Percentiles rank a stretch among this genome's conserved stretches.
These are phyloP conservation scores for Hymenoscyphus albidus DNA, from an alignment of 2,329 filamentous ascomycete genomes.

Conservation along the genomic window DNA sequence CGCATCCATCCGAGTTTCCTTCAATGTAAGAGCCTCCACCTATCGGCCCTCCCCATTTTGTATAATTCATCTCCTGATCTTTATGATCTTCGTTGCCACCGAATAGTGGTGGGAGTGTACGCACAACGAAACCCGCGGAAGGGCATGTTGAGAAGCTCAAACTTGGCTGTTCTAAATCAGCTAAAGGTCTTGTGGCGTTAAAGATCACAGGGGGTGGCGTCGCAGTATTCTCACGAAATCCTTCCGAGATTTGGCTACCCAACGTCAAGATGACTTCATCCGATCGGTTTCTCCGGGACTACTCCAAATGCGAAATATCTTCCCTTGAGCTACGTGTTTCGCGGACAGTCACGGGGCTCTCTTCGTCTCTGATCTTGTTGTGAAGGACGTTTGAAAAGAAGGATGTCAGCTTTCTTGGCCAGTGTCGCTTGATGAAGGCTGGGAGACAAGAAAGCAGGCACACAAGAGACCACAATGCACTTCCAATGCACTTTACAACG, in stretches of 20 bases:
- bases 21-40: neutral
- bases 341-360: neutral
- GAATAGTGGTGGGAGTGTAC: neutral
- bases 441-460: conserved; percentile 9
- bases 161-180: neutral
- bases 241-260: neutral
- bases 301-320: neutral
- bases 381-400: neutral
- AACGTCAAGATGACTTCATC: neutral
- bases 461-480: conserved; percentile 8
- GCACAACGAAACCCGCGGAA: neutral
- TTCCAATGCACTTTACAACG: neutral
- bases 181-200: neutral
- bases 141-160: neutral
- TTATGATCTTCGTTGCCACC: neutral
- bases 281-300: neutral
- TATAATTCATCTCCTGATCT: neutral
- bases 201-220: neutral
- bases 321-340: neutral
- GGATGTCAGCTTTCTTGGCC: neutral
- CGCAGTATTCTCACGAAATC: neutral
- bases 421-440: conserved; percentile 6
- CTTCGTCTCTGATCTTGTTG: neutral
- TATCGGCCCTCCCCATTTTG: neutral
- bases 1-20: neutral